A percentile compares a stretch with the other conserved stretches of the same genome.
Evolutionary conservation across 208 protist genomes (phyloP).

Genomic region (Blastocrithidia nonstop): DNA sequence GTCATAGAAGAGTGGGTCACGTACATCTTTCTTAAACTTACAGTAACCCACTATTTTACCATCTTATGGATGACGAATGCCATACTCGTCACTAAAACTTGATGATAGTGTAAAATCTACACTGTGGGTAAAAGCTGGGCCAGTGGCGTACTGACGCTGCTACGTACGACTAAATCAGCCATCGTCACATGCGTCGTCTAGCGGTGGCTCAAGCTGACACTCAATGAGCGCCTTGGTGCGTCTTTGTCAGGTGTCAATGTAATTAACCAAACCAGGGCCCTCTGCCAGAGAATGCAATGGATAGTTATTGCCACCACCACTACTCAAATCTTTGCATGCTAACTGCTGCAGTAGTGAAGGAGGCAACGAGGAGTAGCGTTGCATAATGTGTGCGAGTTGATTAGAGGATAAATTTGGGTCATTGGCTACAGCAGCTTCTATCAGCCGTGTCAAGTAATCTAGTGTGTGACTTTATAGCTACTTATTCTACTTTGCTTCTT

Average conservation of each 20-base stretch:
- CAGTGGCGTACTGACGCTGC: slow-evolving; percentile 14
- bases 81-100: slow-evolving; percentile 52
- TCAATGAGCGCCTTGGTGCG: slow-evolving; percentile 20
- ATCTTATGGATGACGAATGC: slow-evolving; percentile 29
- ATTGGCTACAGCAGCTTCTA: too few species aligned
- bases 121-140: slow-evolving; percentile 31
- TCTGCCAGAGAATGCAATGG: slow-evolving; percentile 10
- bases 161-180: slow-evolving; percentile 49
- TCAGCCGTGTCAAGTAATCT: too few species aligned
- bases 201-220: slow-evolving; percentile 11
- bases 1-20: slow-evolving; percentile 72
- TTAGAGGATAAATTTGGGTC: too few species aligned
- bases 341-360: neutral
- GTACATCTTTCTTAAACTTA: slow-evolving; percentile 48
- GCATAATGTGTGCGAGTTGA: too few species aligned
- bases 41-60: slow-evolving; percentile 24
- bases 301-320: neutral
- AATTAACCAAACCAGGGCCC: slow-evolving; percentile 37
- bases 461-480: neutral
- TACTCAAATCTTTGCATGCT: too few species aligned
- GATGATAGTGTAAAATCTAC: slow-evolving; percentile 17
- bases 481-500: neutral
- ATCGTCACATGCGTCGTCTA: slow-evolving; percentile 2
- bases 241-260: slow-evolving; percentile 26
- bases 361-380: neutral